Evolutionary conservation across 2,329 filamentous ascomycete genomes (phyloP), one percentile per base, ranked within the genome.

Genomic region (Sclerotinia borealis): DNA sequence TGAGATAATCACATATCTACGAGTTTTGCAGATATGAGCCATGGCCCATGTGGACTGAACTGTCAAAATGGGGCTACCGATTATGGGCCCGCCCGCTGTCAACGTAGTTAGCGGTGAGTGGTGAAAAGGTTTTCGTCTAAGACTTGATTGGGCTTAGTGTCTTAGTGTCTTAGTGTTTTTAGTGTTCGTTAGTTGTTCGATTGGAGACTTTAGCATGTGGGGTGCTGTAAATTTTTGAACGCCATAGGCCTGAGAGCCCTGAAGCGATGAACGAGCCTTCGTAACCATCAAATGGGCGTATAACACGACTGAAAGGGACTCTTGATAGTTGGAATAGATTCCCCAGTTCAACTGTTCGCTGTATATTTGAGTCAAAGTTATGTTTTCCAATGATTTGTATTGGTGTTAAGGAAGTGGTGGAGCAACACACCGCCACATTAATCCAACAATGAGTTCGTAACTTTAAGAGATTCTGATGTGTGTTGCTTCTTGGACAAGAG

Each of bases 21-120:
- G 49, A 54, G 29, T 62, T 37, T 41, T 55, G 41, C 59, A 55
- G 15, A 50, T 15, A 36, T 54, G 51, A 54, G 56, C 45, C 31
- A 52, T 22, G n/a, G 22, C 5, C 5, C 9, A 17, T 22, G n/a
- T 45, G 48, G 19, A n/a, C n/a, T n/a, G n/a, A n/a, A n/a, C 36
- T 52, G 48, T 41, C 51, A 41, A 36, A 45, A 58, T 25, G 54
- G 39, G 54, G 54, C 54, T 45, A 39, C 25, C 51, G 39, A 31
- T n/a, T 5, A 55, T 55, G 52, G 36, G 25, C 15, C 52, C 27
- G 25, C 15, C 52, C 27, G 27, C 17, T 56, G 37, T 50, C 50
- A 48, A 62, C 59, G 59, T 62, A 62, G 59, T 39, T 55, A 31
- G 41, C 50, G 49, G 59, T 62, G 37, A 62, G 50, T 62, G 59